Evolutionary conservation across 371 early-diverging fungal genomes (phyloP), one percentile per base, ranked within the genome.

Genomic region (Mortierella sp.): DNA sequence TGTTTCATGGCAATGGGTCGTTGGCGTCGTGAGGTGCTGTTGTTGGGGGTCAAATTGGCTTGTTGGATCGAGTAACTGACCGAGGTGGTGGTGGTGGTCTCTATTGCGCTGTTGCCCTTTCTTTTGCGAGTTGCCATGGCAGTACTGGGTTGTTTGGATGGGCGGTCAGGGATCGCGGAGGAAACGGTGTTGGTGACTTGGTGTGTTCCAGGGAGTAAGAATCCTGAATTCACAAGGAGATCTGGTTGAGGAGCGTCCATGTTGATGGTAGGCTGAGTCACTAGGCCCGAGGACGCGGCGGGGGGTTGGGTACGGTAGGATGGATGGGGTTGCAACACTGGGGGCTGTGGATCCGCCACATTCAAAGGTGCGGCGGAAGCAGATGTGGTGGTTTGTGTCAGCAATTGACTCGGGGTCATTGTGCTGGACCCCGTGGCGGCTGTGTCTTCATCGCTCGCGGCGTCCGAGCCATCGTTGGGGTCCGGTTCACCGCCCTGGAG

Each of bases 161-260:
- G 1, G 19, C n/a, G n/a, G n/a, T n/a, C n/a, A n/a, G n/a, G n/a
- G n/a, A n/a, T n/a, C n/a, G n/a, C n/a, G n/a, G n/a, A n/a, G n/a
- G n/a, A n/a, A n/a, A n/a, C n/a, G n/a, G n/a, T n/a, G 12, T 23
- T 21, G 41, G 5, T 19, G 6, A 26, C 10, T 54, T 19, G 10
- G 54, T 34, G 19, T 55, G 49, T 19, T 34, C 5, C 0, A 61
- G 21, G 43, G 50, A 13, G 23, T 34, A 19, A 16, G 47, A 12
- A 23, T 31, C 24, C 23, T 52, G 55, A 24, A 12, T 54, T 57
- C 6, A 62, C 63, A 52, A 69, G 58, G 10, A 69, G 45, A 16
- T 69, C 63, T 24, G 63, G 46, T 23, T 64, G 57, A 8, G 23
- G 47, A 5, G 47, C 38, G 43, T 52, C 61, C 9, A 60, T 31